These are phyloP conservation scores for Tritrichomonas musculus DNA, from an alignment of 208 protist genomes.

Conservation along the genomic window DNA sequence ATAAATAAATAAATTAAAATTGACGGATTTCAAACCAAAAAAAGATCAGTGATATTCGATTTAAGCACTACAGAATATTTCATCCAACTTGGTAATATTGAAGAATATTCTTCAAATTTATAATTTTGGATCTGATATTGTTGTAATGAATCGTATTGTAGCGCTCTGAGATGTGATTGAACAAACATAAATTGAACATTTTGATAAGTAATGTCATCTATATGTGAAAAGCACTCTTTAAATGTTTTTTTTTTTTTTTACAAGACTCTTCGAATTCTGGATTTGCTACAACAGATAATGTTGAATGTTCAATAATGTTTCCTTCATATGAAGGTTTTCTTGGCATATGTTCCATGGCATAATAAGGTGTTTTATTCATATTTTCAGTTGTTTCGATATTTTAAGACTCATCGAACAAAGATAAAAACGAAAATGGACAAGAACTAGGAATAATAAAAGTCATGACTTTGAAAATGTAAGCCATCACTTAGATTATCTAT, in stretches of 20 bases:
- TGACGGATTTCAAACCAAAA: too few species aligned
- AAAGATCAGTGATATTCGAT: too few species aligned
- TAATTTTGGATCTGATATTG: background rate
- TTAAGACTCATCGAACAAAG: too few species aligned
- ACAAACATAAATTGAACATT: slow-evolving; percentile 3
- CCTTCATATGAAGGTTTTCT: background rate
- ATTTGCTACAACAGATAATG: background rate
- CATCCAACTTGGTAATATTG: too few species aligned
- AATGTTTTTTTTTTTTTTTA: slow-evolving; percentile 1
- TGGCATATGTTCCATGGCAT: background rate
- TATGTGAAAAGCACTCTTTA: slow-evolving; percentile 21
- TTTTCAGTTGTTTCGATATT: too few species aligned
- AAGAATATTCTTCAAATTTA: background rate
- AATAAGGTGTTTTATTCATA: too few species aligned
- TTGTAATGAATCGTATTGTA: background rate
- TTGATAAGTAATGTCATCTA: slow-evolving; percentile 6
- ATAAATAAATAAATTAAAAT: too few species aligned
- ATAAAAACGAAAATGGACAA: too few species aligned
- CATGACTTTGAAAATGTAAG: too few species aligned
- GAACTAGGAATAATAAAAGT: too few species aligned
- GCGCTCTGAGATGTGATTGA: background rate
- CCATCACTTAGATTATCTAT: too few species aligned
- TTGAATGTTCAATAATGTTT: background rate
- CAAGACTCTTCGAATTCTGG: background rate
- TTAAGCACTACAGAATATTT: too few species aligned